These are phyloP conservation scores for Omphalotus olearius DNA, from an alignment of 1,284 basidiomycete genomes.

Conservation along the genomic window DNA sequence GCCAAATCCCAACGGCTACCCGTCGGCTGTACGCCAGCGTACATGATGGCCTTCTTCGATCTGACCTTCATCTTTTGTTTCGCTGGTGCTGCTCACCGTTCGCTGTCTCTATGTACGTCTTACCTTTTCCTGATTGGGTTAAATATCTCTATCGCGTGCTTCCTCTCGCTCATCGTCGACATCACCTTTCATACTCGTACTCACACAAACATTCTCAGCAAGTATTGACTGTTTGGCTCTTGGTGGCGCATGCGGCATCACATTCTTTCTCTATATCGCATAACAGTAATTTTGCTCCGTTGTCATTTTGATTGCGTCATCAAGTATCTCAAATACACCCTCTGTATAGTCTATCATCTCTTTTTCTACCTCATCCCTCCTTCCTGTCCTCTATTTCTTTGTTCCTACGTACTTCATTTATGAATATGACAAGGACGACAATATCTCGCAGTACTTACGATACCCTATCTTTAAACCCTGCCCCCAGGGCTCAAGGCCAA, in stretches of 20 bases:
- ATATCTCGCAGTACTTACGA: conserved; percentile 43
- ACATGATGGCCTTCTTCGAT: conserved; percentile 25
- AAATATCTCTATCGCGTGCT: conserved; percentile 3
- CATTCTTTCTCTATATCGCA: background rate
- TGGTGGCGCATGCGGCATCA: background rate
- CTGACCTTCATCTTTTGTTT: no score
- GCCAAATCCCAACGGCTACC: conserved; percentile 45
- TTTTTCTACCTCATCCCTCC: conserved; percentile 7
- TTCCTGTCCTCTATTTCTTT: conserved; percentile 20
- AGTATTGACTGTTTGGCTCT: background rate
- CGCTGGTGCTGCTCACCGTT: conserved; percentile 10
- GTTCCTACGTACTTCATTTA: conserved; percentile 26
- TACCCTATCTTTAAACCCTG: conserved; percentile 25
- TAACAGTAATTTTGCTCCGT: background rate
- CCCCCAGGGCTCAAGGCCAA: no score
- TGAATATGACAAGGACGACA: conserved; percentile 38
- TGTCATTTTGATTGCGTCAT: conserved; percentile 19
- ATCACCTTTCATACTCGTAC: background rate
- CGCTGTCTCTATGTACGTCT: conserved; percentile 26
- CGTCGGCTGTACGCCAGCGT: conserved; percentile 49
- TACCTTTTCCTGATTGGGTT: background rate
- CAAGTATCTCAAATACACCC: conserved; percentile 12
- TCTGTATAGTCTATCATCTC: conserved; percentile 13
- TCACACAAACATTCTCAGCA: background rate
- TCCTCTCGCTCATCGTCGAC: background rate